Evolutionary conservation across 768 basidiomycete genomes (phyloP), one percentile per base, ranked within the genome.

Genomic region (Leccinellum albellum): DNA sequence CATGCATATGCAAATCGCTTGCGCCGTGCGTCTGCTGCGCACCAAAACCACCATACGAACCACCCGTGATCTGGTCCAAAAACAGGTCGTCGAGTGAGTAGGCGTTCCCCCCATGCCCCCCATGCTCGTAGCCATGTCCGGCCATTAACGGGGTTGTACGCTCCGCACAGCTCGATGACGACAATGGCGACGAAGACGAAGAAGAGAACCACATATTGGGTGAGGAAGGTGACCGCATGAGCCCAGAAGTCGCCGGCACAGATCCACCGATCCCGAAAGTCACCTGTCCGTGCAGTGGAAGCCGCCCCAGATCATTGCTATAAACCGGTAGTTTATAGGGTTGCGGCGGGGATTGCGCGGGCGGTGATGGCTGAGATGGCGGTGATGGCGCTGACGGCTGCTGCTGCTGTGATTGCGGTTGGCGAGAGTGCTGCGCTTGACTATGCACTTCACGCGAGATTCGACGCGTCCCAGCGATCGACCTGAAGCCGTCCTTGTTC

Each of bases 251-350:
- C 23, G 54, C 44, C 23, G 54, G 17, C 7, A 46, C n/a, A 14
- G 64, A 28, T 7, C 15, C 51, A 3, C 24, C 15, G 31, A 6
- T 26, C 0, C 57, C 48, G 28, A 73, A 68, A 28, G 55, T 56
- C 12, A 61, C 55, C 28, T 66, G 67, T 7, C 70, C 73, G 20
- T 79, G 75, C 14, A 79, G 37, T 1, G 85, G 85, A 1, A 86
- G 68, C 40, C 81, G 73, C 3, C 83, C 85, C 7, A 86, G 70
- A 54, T 86, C 84, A 47, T 78, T 79, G 63, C 76, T 79, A 62
- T 84, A 81, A 64, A 83, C 76, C 0, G 85, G 84, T 4, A 86
- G 71, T 15, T 75, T 66, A 56, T 72, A 74, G 29, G 51, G 61
- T 35, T 53, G 63, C 33, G 55, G 60, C 56, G 62, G 23, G 1